These are phyloP conservation scores for Fraxinus velutina DNA, from an alignment of 305 asterid genomes.

Conservation along the genomic window DNA sequence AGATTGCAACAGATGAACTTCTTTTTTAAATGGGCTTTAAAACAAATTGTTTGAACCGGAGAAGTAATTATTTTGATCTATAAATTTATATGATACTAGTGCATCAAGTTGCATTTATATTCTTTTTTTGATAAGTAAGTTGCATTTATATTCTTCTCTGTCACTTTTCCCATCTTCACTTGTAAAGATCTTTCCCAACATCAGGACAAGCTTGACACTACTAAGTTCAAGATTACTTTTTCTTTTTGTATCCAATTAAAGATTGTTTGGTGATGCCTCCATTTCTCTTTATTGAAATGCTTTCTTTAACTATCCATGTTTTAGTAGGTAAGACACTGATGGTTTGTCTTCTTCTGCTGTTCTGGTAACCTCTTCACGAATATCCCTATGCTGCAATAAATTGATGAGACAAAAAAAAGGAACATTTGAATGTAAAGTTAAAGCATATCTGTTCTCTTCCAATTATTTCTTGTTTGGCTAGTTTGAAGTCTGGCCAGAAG, in stretches of 20 bases:
- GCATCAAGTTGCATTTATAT: constrained; percentile 1
- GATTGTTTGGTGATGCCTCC: neutral
- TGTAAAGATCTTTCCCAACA: neutral
- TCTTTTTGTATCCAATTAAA: neutral
- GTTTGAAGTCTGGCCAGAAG: neutral
- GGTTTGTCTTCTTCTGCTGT: neutral
- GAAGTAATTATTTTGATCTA: neutral
- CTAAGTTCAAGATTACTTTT: neutral
- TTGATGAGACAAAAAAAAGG: neutral
- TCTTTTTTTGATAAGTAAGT: too few species aligned
- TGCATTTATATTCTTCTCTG: neutral
- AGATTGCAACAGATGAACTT: neutral
- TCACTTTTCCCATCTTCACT: neutral
- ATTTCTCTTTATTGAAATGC: neutral
- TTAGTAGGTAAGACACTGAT: neutral
- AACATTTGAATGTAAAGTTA: neutral
- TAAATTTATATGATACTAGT: constrained; percentile 13
- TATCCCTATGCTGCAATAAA: neutral
- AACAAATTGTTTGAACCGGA: constrained; percentile 3
- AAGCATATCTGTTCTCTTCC: neutral
- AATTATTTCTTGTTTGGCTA: neutral
- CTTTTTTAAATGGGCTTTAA: constrained; percentile 8
- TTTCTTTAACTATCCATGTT: constrained; percentile 9
- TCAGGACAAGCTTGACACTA: constrained; percentile 10
- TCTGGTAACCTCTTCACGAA: neutral